phyloP scores from a whole-genome alignment of 2,329 filamentous ascomycete genomes.

The Zymoseptoria brevis region DNA sequence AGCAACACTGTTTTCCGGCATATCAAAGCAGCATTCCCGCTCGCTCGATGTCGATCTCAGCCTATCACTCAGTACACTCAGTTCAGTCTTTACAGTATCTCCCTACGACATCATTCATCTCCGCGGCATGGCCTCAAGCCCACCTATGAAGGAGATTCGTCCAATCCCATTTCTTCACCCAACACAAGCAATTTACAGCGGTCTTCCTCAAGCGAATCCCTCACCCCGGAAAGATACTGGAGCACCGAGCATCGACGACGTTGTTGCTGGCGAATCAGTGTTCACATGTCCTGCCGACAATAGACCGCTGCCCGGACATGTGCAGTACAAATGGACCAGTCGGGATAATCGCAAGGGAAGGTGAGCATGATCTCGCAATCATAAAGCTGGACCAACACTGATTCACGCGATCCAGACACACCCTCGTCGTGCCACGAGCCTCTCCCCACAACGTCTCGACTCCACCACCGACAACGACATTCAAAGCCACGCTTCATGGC shows the following conservation, averaged over 20 bases:
- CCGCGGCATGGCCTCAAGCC: neutral
- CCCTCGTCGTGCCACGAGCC: constrained; percentile 26
- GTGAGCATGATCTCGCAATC: neutral
- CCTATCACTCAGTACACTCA: too few species aligned
- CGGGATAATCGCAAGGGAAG: constrained; percentile 38
- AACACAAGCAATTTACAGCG: neutral
- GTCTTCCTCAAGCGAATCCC: neutral
- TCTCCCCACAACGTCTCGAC: constrained; percentile 14
- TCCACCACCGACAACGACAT: constrained; percentile 30
- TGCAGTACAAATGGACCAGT: constrained; percentile 34
- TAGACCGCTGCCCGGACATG: constrained; percentile 3
- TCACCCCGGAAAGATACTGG: neutral
- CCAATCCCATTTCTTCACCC: neutral
- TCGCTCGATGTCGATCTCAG: too few species aligned
- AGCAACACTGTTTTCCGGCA: too few species aligned
- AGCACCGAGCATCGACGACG: neutral
- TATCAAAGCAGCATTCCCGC: too few species aligned
- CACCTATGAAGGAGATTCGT: neutral
- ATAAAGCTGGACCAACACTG: neutral
- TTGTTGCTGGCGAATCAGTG: neutral
- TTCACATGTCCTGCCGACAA: neutral
- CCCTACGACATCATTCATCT: neutral
- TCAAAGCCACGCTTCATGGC: constrained; percentile 27
- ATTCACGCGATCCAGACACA: constrained; percentile 23
- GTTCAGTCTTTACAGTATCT: neutral